Conservation (phyloP, 768 basidiomycete genomes). For the Lactifluus pinguis region DNA sequence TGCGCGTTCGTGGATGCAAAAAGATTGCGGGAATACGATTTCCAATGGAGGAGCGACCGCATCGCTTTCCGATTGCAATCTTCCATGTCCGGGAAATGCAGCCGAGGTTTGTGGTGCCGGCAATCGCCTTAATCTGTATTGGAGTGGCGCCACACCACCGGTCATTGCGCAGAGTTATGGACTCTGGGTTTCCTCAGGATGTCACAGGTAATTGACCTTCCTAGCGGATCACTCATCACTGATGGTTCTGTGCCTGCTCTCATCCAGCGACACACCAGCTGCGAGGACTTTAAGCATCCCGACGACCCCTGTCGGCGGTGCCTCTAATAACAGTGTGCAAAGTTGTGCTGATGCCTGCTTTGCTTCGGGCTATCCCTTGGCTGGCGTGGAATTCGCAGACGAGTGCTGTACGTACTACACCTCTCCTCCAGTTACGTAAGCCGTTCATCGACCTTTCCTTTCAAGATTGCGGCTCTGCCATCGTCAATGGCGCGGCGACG, state of each 20-base stretch:
- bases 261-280: slow-evolving; percentile 27
- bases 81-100: slow-evolving; percentile 51
- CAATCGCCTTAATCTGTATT: slow-evolving; percentile 51
- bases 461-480: slow-evolving; percentile 41
- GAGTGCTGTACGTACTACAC: slow-evolving; percentile 40
- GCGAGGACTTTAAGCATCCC: slow-evolving; percentile 29
- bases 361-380: slow-evolving; percentile 35
- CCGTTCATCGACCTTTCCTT: not conserved
- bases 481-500: slow-evolving; percentile 40
- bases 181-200: slow-evolving; percentile 61
- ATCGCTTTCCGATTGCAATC: slow-evolving; percentile 46
- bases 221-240: slow-evolving; percentile 2
- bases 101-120: slow-evolving; percentile 54
- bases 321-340: slow-evolving; percentile 43
- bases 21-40: slow-evolving; percentile 53
- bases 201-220: slow-evolving; percentile 43
- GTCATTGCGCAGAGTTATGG: slow-evolving; percentile 45
- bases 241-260: not conserved
- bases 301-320: slow-evolving; percentile 25
- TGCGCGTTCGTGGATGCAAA: slow-evolving; percentile 22
- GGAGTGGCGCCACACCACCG: slow-evolving; percentile 50
- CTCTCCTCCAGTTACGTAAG: not conserved
- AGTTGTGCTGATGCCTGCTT: slow-evolving; percentile 56
- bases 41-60: slow-evolving; percentile 37
- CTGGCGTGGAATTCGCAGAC: slow-evolving; percentile 34